A percentile compares a stretch with the other conserved stretches of the same genome.
These are phyloP conservation scores for Henningerozyma blattae DNA, from an alignment of 805 yeast species.

Conservation along the genomic window DNA sequence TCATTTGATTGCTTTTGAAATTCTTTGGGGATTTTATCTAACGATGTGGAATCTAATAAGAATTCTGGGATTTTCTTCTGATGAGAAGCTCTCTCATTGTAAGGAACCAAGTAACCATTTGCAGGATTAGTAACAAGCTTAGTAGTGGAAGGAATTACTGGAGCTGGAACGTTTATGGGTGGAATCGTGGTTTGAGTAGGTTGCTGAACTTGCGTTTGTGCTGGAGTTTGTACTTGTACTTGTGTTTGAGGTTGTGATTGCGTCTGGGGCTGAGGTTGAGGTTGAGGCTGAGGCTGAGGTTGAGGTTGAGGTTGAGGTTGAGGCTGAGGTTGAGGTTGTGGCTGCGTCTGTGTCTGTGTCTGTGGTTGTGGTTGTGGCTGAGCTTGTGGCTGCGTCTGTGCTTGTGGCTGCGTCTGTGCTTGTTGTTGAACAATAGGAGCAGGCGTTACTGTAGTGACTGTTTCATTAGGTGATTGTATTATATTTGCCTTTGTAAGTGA, in stretches of 20 bases:
- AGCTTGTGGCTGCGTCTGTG: slow-evolving; percentile 1
- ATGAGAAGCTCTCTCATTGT: slow-evolving; percentile 34
- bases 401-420: slow-evolving; percentile 2
- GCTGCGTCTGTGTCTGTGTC: no score
- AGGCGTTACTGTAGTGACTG: slow-evolving; percentile 1
- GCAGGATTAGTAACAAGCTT: no score
- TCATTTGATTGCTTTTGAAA: slow-evolving; percentile 75
- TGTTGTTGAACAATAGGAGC: slow-evolving; percentile 11
- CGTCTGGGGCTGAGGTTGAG: no score
- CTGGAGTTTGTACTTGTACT: no score
- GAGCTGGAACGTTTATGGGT: no score
- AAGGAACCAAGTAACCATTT: slow-evolving; percentile 31
- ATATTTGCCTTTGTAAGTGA: slow-evolving; percentile 17
- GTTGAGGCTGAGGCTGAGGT: neutral
- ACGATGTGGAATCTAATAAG: slow-evolving; percentile 55
- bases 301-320: slow-evolving; percentile 7
- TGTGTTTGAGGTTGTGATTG: no score
- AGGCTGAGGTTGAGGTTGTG: slow-evolving; percentile 1
- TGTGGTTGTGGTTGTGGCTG: no score
- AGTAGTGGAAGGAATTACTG: no score
- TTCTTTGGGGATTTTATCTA: slow-evolving; percentile 74
- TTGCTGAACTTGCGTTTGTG: no score
- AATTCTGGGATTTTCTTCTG: slow-evolving; percentile 72
- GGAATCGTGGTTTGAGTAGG: no score
- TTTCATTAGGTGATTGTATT: slow-evolving; percentile 1